Percentiles rank a stretch among this genome's conserved stretches.
Evolutionary conservation across 2,329 filamentous ascomycete genomes (phyloP).

Genomic region (Cyclaneusma minus): DNA sequence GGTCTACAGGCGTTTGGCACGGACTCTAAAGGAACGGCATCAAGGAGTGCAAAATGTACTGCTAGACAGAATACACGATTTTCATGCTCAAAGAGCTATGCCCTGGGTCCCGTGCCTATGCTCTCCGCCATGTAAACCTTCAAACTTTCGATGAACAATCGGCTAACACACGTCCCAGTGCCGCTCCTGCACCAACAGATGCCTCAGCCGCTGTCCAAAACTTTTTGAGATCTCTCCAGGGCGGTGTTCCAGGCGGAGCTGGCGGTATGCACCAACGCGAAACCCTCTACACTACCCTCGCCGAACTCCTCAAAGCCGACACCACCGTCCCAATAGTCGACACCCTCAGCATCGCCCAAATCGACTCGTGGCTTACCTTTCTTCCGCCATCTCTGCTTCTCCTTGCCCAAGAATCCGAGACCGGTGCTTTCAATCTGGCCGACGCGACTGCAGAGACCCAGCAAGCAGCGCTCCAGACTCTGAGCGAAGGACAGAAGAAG

Average conservation of each 20-base stretch:
- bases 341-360: slow-evolving; percentile 34
- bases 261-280: slow-evolving; percentile 24
- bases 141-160: background rate
- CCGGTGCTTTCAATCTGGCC: slow-evolving; percentile 36
- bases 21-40: slow-evolving; percentile 2
- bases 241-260: slow-evolving; percentile 24
- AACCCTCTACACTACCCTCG: slow-evolving; percentile 60
- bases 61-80: slow-evolving; percentile 13
- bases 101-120: slow-evolving; percentile 1
- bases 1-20: slow-evolving; percentile 4
- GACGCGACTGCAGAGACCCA: slow-evolving; percentile 55
- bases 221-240: slow-evolving; percentile 70
- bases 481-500: slow-evolving; percentile 66
- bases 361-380: slow-evolving; percentile 62
- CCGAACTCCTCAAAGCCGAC: slow-evolving; percentile 66
- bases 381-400: slow-evolving; percentile 68
- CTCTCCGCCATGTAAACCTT: background rate
- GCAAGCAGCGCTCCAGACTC: slow-evolving; percentile 57
- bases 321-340: slow-evolving; percentile 68
- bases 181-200: slow-evolving; percentile 42
- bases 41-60: slow-evolving; percentile 14
- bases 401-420: slow-evolving; percentile 52
- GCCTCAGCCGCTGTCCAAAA: slow-evolving; percentile 70
- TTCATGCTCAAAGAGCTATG: slow-evolving; percentile 1
- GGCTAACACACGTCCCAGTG: slow-evolving; percentile 27